phyloP scores from a whole-genome alignment of 2,329 filamentous ascomycete species.

The Claviceps cyperi region DNA sequence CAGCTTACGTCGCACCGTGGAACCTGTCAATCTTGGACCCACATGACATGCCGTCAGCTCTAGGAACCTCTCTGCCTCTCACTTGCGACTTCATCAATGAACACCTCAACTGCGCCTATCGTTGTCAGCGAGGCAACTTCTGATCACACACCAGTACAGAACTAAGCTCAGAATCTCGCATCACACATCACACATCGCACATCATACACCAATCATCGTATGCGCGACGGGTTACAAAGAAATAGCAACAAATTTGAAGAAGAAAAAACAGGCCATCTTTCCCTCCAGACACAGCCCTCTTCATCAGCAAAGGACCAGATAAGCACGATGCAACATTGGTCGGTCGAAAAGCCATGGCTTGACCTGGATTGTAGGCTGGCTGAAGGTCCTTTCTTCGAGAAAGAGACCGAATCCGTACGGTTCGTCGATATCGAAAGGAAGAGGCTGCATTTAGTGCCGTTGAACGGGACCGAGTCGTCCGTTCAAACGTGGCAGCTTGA shows the following conservation, averaged over 20 bases:
- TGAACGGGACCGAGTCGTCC: conserved; percentile 47
- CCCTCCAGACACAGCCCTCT: background rate
- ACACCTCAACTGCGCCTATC: background rate
- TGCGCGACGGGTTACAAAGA: background rate
- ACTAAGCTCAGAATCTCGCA: background rate
- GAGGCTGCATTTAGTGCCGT: conserved; percentile 56
- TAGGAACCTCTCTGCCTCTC: too few relatives aligned
- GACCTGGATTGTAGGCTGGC: conserved; percentile 49
- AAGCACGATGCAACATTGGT: conserved; percentile 25
- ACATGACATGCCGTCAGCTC: background rate
- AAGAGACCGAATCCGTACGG: conserved; percentile 48
- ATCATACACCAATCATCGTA: background rate
- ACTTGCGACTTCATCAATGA: background rate
- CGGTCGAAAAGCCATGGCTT: conserved; percentile 40
- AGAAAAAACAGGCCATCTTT: background rate
- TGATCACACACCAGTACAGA: background rate
- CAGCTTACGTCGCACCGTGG: background rate
- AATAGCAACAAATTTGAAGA: background rate
- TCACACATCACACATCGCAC: too few relatives aligned
- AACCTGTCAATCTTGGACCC: background rate
- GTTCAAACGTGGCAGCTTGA: conserved; percentile 45
- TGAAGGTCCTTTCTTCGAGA: conserved; percentile 63
- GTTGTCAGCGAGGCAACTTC: background rate
- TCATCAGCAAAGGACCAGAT: background rate
- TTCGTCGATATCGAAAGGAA: conserved; percentile 75